Evolutionary conservation across 805 yeast species (phyloP).

Genomic region (Yueomyces sp.): DNA sequence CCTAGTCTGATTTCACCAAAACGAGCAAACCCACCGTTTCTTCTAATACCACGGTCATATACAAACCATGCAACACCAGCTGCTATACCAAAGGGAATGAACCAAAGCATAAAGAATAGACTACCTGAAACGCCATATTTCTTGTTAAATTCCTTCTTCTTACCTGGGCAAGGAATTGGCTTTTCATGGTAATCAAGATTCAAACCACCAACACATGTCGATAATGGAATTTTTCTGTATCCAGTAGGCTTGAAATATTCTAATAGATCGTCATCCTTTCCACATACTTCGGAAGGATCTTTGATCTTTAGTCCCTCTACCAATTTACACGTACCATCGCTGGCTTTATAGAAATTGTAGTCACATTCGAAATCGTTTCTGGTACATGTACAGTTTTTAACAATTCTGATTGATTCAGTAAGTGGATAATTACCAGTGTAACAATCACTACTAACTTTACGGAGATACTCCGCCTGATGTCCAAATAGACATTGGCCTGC

Average conservation of each 20-base stretch:
- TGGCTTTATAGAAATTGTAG: conserved; percentile 56
- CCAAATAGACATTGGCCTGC: conserved; percentile 54
- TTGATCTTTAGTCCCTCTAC: conserved; percentile 62
- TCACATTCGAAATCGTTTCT: conserved; percentile 91
- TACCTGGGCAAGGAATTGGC: conserved; percentile 80
- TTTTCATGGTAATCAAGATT: conserved; percentile 46
- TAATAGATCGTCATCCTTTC: conserved; percentile 34
- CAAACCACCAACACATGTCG: conserved; percentile 77
- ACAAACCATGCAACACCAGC: conserved; percentile 52
- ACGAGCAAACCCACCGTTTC: conserved; percentile 62
- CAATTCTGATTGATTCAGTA: conserved; percentile 38
- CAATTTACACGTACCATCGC: conserved; percentile 75
- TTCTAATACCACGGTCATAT: conserved; percentile 66
- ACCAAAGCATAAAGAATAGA: conserved; percentile 37
- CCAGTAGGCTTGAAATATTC: conserved; percentile 87
- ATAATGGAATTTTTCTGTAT: conserved; percentile 71
- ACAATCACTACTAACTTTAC: conserved; percentile 40
- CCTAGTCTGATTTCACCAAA: conserved; percentile 83
- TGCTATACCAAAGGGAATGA: conserved; percentile 41
- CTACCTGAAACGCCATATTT: conserved; percentile 43
- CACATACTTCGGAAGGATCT: conserved; percentile 50
- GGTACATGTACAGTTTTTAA: conserved; percentile 68
- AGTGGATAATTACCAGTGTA: conserved; percentile 62
- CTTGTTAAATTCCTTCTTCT: conserved; percentile 44
- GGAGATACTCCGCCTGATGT: conserved; percentile 45